phyloP scores from a whole-genome alignment of 805 yeast genomes.

The Sugiyamaella americana region DNA sequence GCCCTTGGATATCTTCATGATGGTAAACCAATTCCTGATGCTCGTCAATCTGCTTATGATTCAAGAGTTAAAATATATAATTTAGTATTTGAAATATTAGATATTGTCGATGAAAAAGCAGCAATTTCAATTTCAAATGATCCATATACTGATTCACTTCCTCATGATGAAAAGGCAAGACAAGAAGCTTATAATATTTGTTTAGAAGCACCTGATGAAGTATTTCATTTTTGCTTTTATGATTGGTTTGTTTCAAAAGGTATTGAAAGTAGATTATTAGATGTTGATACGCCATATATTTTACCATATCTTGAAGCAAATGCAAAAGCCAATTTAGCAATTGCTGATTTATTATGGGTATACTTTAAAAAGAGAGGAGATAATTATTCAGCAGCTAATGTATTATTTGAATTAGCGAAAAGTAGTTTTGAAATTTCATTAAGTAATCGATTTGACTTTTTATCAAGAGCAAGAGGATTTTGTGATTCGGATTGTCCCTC shows the following conservation, averaged over 20 bases:
- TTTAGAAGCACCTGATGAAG: slow-evolving; percentile 65
- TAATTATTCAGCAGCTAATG: slow-evolving; percentile 77
- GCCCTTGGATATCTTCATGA: slow-evolving; percentile 53
- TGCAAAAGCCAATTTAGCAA: slow-evolving; percentile 49
- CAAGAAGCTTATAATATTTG: slow-evolving; percentile 51
- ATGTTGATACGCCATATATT: slow-evolving; percentile 75
- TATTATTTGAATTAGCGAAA: slow-evolving; percentile 63
- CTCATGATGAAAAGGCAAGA: slow-evolving; percentile 23
- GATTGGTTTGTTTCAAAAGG: slow-evolving; percentile 86
- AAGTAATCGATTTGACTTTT: slow-evolving; percentile 72
- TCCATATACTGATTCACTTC: background rate
- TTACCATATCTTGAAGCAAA: slow-evolving; percentile 60
- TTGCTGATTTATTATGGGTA: slow-evolving; percentile 82
- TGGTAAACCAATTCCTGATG: slow-evolving; percentile 45
- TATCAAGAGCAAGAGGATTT: slow-evolving; percentile 89
- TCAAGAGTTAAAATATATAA: slow-evolving; percentile 58
- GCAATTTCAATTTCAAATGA: background rate
- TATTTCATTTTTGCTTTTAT: slow-evolving; percentile 88
- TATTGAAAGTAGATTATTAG: slow-evolving; percentile 67
- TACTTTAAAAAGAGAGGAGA: slow-evolving; percentile 79
- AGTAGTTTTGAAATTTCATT: slow-evolving; percentile 66
- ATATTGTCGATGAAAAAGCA: slow-evolving; percentile 56
- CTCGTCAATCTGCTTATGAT: slow-evolving; percentile 44
- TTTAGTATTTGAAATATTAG: slow-evolving; percentile 67
- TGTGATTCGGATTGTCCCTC: slow-evolving; percentile 82